Conservation (phyloP, 31 red algal genomes). For the Porphyra umbilicalis region DNA sequence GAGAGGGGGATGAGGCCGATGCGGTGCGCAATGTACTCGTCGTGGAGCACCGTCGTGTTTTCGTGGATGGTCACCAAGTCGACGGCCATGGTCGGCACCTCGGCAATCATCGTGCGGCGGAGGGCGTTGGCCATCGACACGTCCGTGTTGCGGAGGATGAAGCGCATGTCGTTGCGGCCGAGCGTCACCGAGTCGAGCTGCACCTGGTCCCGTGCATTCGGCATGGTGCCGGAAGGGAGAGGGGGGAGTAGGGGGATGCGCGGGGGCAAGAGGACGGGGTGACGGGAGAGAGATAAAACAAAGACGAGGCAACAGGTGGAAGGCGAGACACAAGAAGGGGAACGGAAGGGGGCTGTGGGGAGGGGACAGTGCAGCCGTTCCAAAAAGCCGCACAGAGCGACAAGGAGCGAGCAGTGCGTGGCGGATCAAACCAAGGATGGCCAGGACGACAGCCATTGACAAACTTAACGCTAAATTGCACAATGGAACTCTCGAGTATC, state of each 20-base stretch:
- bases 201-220: not conserved
- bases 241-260: not conserved
- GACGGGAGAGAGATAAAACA: no score
- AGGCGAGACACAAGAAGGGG: no score
- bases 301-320: no score
- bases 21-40: constrained; percentile 91
- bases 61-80: constrained; percentile 78
- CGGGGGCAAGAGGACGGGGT: no score
- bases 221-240: not conserved
- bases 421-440: no score
- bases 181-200: not conserved
- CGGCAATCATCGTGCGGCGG: constrained; percentile 76
- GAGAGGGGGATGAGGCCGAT: constrained; percentile 79
- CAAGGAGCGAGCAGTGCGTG: no score
- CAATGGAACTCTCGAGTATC: no score
- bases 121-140: constrained; percentile 86
- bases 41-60: constrained; percentile 77
- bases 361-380: no score
- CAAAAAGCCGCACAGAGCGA: no score
- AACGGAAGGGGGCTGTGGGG: no score
- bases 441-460: no score
- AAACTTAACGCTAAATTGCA: no score
- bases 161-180: constrained; percentile 33
- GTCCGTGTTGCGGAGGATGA: constrained; percentile 55
- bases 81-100: constrained; percentile 93